A percentile compares a stretch with the other conserved stretches of the same genome.
Conservation (phyloP, 2,329 filamentous ascomycete species). For the Capronia epimyces region DNA sequence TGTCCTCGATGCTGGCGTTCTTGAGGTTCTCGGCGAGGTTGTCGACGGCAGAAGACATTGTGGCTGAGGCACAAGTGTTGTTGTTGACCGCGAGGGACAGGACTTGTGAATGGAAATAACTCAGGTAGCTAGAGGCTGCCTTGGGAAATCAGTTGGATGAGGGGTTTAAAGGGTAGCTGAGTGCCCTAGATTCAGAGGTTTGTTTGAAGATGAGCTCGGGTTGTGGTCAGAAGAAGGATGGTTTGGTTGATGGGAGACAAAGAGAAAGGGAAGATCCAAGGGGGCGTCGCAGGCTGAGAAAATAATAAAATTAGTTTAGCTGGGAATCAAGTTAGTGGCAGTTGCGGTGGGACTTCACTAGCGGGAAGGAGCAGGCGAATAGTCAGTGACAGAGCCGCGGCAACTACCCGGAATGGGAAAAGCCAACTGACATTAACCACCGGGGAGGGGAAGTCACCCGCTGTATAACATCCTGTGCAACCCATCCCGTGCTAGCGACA, state of each 20-base stretch:
- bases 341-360: constrained; percentile 22
- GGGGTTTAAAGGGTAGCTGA: constrained; percentile 73
- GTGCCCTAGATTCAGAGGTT: constrained; percentile 67
- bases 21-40: constrained; percentile 63
- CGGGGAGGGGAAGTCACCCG: not conserved
- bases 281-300: constrained; percentile 21
- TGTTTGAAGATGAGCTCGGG: constrained; percentile 22
- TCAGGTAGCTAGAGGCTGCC: constrained; percentile 56
- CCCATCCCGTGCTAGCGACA: no score
- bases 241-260: constrained; percentile 25
- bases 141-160: constrained; percentile 49
- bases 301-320: constrained; percentile 10
- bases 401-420: constrained; percentile 3
- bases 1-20: constrained; percentile 58
- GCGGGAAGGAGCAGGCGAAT: constrained; percentile 18
- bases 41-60: constrained; percentile 79
- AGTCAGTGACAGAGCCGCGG: constrained; percentile 4
- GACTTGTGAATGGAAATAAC: constrained; percentile 49
- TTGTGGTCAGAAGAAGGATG: constrained; percentile 29
- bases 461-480: not conserved
- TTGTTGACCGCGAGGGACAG: constrained; percentile 29
- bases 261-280: constrained; percentile 17
- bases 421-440: constrained; percentile 1
- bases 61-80: constrained; percentile 43
- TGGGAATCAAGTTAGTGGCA: constrained; percentile 6